Percentiles rank a stretch among this genome's conserved stretches.
Evolutionary conservation across 176 grass and related monocot genomes (phyloP).

Genomic region (Oropetium thomaeum): DNA sequence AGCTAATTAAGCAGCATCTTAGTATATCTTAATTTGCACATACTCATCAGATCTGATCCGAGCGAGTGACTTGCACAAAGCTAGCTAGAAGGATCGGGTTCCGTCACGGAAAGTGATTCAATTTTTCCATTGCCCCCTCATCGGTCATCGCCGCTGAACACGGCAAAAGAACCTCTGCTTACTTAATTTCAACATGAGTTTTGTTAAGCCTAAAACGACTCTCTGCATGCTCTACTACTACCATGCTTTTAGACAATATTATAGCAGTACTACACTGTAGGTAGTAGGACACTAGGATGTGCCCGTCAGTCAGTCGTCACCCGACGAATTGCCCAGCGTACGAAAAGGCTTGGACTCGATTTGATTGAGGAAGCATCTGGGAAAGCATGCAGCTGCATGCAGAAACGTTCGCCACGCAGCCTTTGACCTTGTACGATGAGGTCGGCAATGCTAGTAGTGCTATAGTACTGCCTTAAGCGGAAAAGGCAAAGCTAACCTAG

Average conservation of each 20-base stretch:
- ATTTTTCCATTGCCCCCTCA: background rate
- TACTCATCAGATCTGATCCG: background rate
- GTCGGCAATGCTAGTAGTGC: background rate
- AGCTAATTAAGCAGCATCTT: background rate
- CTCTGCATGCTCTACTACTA: background rate
- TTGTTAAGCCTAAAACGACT: background rate
- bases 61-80: too few species aligned
- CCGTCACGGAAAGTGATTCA: background rate
- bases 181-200: background rate
- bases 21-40: background rate
- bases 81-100: constrained; percentile 11
- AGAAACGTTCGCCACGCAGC: background rate
- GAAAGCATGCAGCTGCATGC: background rate
- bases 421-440: constrained; percentile 12
- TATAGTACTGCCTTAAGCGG: background rate
- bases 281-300: too few species aligned
- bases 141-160: background rate
- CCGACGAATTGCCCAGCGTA: background rate
- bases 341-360: constrained; percentile 6
- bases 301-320: too few species aligned
- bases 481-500: background rate
- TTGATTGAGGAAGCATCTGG: constrained; percentile 33
- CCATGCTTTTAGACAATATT: background rate
- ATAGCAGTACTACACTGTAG: too few species aligned
- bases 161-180: background rate